Conservation (phyloP, 495 filamentous ascomycete species). For the Penicillium chermesinum region DNA sequence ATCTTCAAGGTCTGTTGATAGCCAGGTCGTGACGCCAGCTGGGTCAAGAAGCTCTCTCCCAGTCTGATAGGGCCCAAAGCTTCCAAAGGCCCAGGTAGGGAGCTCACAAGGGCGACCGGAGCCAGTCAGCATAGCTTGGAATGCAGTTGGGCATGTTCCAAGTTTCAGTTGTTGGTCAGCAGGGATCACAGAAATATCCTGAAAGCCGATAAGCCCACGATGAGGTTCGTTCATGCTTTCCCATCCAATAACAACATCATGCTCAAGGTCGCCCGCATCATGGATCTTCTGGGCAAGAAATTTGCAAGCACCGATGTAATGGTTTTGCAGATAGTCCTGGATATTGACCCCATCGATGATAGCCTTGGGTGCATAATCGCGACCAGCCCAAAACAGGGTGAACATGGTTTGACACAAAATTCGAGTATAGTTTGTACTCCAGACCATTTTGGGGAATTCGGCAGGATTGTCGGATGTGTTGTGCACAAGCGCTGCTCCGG, state of each 20-base stretch:
- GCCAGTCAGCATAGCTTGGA: conserved; percentile 87
- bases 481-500: conserved; percentile 89
- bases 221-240: conserved; percentile 95
- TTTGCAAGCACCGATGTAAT: conserved; percentile 72
- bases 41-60: conserved; percentile 82
- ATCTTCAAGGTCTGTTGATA: conserved; percentile 76
- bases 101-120: conserved; percentile 86
- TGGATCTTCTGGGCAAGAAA: conserved; percentile 81
- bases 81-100: conserved; percentile 88
- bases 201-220: conserved; percentile 78
- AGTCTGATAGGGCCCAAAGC: conserved; percentile 84
- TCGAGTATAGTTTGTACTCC: conserved; percentile 94
- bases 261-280: conserved; percentile 83
- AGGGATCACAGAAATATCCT: conserved; percentile 78
- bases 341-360: conserved; percentile 94
- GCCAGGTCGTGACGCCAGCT: conserved; percentile 77
- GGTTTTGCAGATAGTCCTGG: conserved; percentile 88
- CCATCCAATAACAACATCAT: conserved; percentile 89
- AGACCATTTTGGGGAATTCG: conserved; percentile 96
- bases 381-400: conserved; percentile 89
- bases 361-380: conserved; percentile 91
- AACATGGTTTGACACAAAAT: conserved; percentile 87
- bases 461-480: conserved; percentile 87
- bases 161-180: conserved; percentile 87
- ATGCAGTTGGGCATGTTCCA: conserved; percentile 89